phyloP scores from a whole-genome alignment of 306 rosid species.

The Citrullus colocynthis region DNA sequence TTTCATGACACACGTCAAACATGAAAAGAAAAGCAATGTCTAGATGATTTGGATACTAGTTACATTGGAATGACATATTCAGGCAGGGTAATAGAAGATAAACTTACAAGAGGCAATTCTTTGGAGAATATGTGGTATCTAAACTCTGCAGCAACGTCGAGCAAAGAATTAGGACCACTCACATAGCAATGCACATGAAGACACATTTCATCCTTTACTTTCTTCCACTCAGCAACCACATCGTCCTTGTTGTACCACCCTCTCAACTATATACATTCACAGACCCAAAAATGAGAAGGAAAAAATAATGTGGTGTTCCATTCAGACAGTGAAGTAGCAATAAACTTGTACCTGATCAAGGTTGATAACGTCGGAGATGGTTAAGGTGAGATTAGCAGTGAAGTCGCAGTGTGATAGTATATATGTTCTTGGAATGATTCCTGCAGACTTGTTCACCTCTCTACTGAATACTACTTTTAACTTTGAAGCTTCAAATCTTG shows the following conservation, averaged over 20 bases:
- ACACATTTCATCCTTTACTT: slow-evolving; percentile 76
- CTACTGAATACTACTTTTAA: slow-evolving; percentile 60
- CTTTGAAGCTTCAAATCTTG: slow-evolving; percentile 79
- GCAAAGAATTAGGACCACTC: slow-evolving; percentile 73
- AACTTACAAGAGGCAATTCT: slow-evolving; percentile 86
- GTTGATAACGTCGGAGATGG: slow-evolving; percentile 80
- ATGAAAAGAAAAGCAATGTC: neutral
- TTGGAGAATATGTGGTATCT: slow-evolving; percentile 93
- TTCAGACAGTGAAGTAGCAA: neutral
- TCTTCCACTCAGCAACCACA: slow-evolving; percentile 98
- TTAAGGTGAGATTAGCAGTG: slow-evolving; percentile 86
- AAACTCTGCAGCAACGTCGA: slow-evolving; percentile 68
- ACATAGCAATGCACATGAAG: slow-evolving; percentile 90
- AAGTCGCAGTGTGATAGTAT: slow-evolving; percentile 90
- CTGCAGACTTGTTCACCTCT: slow-evolving; percentile 37
- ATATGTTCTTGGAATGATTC: slow-evolving; percentile 82
- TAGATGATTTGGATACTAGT: neutral
- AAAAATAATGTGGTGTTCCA: neutral
- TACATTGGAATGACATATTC: neutral
- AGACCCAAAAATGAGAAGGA: neutral
- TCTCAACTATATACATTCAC: slow-evolving; percentile 43
- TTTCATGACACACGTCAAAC: neutral
- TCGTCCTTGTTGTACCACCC: slow-evolving; percentile 96
- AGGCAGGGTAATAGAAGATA: neutral
- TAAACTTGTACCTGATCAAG: slow-evolving; percentile 64